Percentiles rank a stretch among this genome's conserved stretches.
Conservation (phyloP, 805 yeast genomes). For the Teunomyces atbi region DNA sequence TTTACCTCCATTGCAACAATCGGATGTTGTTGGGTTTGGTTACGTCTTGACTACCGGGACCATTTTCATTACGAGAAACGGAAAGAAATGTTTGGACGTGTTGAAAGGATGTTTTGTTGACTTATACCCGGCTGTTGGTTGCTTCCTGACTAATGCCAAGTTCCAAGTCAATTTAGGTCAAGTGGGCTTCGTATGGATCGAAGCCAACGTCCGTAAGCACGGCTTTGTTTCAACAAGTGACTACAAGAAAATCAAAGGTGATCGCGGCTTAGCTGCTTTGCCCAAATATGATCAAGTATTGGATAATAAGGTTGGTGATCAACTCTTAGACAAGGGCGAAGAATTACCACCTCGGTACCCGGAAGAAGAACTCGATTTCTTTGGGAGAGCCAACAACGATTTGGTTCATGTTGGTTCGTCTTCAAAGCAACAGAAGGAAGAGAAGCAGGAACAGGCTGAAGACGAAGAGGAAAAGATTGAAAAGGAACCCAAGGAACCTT, state of each 20-base stretch:
- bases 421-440: conserved; percentile 15
- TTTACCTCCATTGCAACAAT: conserved; percentile 50
- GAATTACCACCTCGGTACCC: conserved; percentile 72
- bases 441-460: conserved; percentile 4
- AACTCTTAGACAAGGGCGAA: conserved; percentile 67
- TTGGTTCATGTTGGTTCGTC: conserved; percentile 29
- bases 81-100: conserved; percentile 51
- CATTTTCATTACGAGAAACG: conserved; percentile 54
- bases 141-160: conserved; percentile 42
- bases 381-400: conserved; percentile 42
- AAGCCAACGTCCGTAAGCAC: conserved; percentile 52
- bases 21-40: conserved; percentile 58
- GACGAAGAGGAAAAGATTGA: conserved; percentile 10
- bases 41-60: conserved; percentile 48
- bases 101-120: conserved; percentile 49
- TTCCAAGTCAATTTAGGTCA: conserved; percentile 45
- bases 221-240: conserved; percentile 54
- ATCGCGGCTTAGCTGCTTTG: conserved; percentile 37
- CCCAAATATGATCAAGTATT: conserved; percentile 30
- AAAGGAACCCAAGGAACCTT: conserved; percentile 5
- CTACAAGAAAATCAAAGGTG: conserved; percentile 34
- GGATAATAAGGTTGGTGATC: conserved; percentile 37
- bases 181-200: conserved; percentile 47
- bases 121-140: conserved; percentile 54
- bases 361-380: conserved; percentile 58